Percentiles rank a stretch among this genome's conserved stretches.
Conservation (phyloP, 495 filamentous ascomycete genomes). For the Lepidopterella palustris region DNA sequence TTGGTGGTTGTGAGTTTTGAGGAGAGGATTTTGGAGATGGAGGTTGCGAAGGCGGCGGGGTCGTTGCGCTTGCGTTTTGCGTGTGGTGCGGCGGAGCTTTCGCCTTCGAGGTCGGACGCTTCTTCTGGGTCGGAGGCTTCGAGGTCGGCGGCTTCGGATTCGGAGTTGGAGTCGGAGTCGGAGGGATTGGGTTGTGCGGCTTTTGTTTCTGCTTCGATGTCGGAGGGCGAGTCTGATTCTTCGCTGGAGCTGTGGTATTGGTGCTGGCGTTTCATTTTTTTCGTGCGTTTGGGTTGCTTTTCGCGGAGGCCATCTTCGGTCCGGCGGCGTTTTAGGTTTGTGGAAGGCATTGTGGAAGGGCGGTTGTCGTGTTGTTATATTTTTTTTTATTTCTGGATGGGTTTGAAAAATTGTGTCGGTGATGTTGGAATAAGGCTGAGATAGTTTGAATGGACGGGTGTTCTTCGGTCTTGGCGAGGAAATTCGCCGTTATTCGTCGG, state of each 20-base stretch:
- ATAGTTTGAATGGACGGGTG: too few relatives aligned
- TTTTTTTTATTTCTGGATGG: too few relatives aligned
- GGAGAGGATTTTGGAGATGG: conserved; percentile 81
- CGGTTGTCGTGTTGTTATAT: too few relatives aligned
- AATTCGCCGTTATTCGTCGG: too few relatives aligned
- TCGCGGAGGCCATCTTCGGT: conserved; percentile 31
- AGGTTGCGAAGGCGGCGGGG: conserved; percentile 79
- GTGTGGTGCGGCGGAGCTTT: conserved; percentile 21
- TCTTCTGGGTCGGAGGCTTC: conserved; percentile 6
- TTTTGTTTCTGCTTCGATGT: conserved; percentile 24
- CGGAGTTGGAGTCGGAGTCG: conserved; percentile 13
- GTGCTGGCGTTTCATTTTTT: conserved; percentile 64
- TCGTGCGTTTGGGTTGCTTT: conserved; percentile 38
- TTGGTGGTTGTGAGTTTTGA: conserved; percentile 76
- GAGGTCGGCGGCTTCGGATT: conserved; percentile 1
- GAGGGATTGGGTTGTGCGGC: conserved; percentile 37
- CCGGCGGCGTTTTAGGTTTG: conserved; percentile 28
- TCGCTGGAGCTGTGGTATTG: conserved; percentile 71
- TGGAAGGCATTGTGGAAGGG: conserved; percentile 26
- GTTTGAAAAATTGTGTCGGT: too few relatives aligned
- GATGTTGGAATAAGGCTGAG: too few relatives aligned
- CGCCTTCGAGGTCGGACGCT: neutral
- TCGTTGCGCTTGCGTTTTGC: conserved; percentile 72
- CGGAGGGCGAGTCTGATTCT: conserved; percentile 39
- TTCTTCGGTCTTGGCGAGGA: too few relatives aligned